A percentile compares a stretch with the other conserved stretches of the same genome.
These are phyloP conservation scores for Parsonsia alboflavescens DNA, from an alignment of 257 asterid genomes.

Conservation along the genomic window DNA sequence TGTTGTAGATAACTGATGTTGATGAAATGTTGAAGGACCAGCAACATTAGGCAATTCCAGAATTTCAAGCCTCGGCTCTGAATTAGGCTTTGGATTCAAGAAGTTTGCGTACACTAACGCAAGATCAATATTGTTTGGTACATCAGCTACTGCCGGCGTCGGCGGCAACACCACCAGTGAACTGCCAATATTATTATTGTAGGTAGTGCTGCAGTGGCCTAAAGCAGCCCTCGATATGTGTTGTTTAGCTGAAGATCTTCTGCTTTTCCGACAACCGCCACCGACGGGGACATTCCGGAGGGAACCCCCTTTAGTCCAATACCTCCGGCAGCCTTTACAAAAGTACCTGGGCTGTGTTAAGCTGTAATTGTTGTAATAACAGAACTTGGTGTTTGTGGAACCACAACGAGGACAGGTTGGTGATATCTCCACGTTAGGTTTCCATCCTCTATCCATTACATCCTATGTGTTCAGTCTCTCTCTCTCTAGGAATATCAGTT, in stretches of 20 bases:
- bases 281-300: constrained; percentile 75
- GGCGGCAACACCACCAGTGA: too few relatives aligned
- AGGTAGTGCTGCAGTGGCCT: not conserved
- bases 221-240: constrained; percentile 6
- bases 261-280: constrained; percentile 66
- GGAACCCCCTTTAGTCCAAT: constrained; percentile 86
- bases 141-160: not conserved
- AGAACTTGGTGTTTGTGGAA: constrained; percentile 69
- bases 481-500: not conserved
- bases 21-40: constrained; percentile 23
- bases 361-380: constrained; percentile 85
- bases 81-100: constrained; percentile 37
- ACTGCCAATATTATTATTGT: too few relatives aligned
- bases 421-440: constrained; percentile 37
- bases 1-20: constrained; percentile 7
- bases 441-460: constrained; percentile 59
- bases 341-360: constrained; percentile 73
- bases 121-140: constrained; percentile 43
- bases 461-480: constrained; percentile 2
- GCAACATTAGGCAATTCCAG: constrained; percentile 2
- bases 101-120: constrained; percentile 62
- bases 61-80: constrained; percentile 1
- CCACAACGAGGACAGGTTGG: constrained; percentile 82
- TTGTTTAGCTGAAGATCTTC: constrained; percentile 19
- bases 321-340: constrained; percentile 72